Percentiles rank a stretch among this genome's conserved stretches.
Evolutionary conservation across 768 basidiomycete species (phyloP).

Genomic region (Fistulinella prunicolor): DNA sequence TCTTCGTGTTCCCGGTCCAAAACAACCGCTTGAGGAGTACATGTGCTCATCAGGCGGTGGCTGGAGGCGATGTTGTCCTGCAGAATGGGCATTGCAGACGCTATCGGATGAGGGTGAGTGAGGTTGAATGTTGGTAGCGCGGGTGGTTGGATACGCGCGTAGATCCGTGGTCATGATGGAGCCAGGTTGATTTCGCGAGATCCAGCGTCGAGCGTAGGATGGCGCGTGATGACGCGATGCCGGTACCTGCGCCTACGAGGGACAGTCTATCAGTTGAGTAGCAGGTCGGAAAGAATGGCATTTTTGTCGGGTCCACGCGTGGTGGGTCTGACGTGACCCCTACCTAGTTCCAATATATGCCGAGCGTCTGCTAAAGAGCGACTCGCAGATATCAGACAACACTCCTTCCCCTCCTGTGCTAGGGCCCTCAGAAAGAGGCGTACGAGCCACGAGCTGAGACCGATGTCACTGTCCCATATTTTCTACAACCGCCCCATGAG

Average conservation of each 20-base stretch:
- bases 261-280: neutral
- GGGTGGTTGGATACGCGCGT: conserved; percentile 41
- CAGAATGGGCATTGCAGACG: conserved; percentile 77
- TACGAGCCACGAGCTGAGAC: conserved; percentile 76
- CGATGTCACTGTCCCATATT: conserved; percentile 95
- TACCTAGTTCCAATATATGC: conserved; percentile 70
- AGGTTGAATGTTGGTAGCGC: no score
- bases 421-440: conserved; percentile 26
- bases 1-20: conserved; percentile 77
- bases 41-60: conserved; percentile 31
- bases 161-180: conserved; percentile 68
- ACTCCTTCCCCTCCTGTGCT: neutral
- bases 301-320: no score
- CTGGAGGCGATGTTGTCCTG: conserved; percentile 63
- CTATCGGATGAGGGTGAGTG: no score
- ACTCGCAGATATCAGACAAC: conserved; percentile 27
- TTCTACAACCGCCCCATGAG: conserved; percentile 66
- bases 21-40: conserved; percentile 32
- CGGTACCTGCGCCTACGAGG: conserved; percentile 76
- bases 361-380: conserved; percentile 42
- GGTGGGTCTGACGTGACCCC: neutral
- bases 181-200: conserved; percentile 15
- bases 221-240: conserved; percentile 70
- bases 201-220: conserved; percentile 45
- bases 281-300: neutral